A percentile compares a stretch with the other conserved stretches of the same genome.
Evolutionary conservation across 129 eudicot species (phyloP).

Genomic region (Helianthus tuberosus): DNA sequence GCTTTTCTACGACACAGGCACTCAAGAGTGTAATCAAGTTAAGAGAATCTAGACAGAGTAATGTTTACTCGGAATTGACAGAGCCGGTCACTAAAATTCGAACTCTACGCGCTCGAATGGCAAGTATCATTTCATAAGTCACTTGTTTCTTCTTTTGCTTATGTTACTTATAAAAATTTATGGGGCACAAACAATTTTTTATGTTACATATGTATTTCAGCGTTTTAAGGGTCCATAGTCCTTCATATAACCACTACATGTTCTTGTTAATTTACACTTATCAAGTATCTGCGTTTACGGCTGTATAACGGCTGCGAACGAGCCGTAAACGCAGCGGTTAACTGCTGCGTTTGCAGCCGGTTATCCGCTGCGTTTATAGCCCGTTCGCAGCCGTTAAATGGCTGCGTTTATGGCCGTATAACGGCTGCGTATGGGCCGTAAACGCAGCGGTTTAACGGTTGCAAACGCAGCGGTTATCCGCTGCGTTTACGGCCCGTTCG

Average conservation of each 20-base stretch:
- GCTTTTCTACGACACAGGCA: slow-evolving; percentile 47
- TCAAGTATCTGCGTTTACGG: too few species aligned
- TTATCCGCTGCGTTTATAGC: too few species aligned
- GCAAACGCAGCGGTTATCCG: too few species aligned
- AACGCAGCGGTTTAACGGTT: too few species aligned
- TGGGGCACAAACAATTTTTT: neutral
- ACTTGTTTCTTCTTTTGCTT: slow-evolving; percentile 5
- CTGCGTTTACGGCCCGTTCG: too few species aligned
- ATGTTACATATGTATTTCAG: neutral
- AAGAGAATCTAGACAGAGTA: slow-evolving; percentile 74
- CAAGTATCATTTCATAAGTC: slow-evolving; percentile 43
- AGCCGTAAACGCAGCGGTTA: too few species aligned
- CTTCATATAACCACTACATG: neutral
- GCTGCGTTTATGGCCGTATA: too few species aligned
- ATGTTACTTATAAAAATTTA: neutral
- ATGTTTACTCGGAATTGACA: slow-evolving; percentile 76
- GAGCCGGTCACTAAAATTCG: slow-evolving; percentile 78
- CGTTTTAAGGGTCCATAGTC: neutral
- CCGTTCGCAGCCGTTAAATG: too few species aligned
- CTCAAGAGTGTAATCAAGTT: slow-evolving; percentile 92
- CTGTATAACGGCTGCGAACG: too few species aligned
- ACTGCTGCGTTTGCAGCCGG: too few species aligned
- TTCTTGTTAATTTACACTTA: too few species aligned
- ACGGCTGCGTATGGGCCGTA: too few species aligned
- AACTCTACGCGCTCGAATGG: slow-evolving; percentile 94